These are phyloP conservation scores for Actinomortierella wolfii DNA, from an alignment of 371 early-diverging fungal species.

Conservation along the genomic window DNA sequence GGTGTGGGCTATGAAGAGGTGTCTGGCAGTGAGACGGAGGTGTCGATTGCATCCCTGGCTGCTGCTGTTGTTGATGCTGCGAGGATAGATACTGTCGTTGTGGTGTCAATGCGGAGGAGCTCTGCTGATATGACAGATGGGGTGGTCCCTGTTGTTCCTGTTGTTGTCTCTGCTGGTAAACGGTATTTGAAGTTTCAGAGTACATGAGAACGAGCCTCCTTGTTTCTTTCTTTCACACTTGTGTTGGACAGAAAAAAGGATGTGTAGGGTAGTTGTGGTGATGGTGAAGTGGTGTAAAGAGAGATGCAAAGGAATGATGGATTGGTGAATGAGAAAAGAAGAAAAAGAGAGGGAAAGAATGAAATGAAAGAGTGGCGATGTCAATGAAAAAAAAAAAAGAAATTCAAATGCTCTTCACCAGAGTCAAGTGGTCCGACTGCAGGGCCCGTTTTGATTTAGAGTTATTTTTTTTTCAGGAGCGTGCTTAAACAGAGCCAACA, in stretches of 20 bases:
- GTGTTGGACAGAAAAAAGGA: too few relatives aligned
- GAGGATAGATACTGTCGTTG: too few relatives aligned
- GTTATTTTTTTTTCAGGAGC: too few relatives aligned
- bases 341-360: not conserved
- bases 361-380: constrained; percentile 1
- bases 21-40: too few relatives aligned
- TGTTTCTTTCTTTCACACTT: too few relatives aligned
- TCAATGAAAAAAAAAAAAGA: not conserved
- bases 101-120: too few relatives aligned
- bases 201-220: not conserved
- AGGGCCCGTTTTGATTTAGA: too few relatives aligned
- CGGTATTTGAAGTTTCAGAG: not conserved
- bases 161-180: not conserved
- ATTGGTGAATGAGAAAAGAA: not conserved
- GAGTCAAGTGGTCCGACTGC: not conserved
- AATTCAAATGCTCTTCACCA: not conserved
- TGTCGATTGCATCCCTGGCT: too few relatives aligned
- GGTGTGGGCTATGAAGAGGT: too few relatives aligned
- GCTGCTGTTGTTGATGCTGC: too few relatives aligned
- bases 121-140: not conserved
- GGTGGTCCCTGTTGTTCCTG: constrained; percentile 19
- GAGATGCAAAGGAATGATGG: not conserved
- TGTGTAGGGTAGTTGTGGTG: too few relatives aligned
- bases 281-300: too few relatives aligned
- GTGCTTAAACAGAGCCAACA: not conserved